Evolutionary conservation across 108 stramenopile genomes (phyloP), one percentile per base, ranked within the genome.

Genomic region (Skeletonema costatum): DNA sequence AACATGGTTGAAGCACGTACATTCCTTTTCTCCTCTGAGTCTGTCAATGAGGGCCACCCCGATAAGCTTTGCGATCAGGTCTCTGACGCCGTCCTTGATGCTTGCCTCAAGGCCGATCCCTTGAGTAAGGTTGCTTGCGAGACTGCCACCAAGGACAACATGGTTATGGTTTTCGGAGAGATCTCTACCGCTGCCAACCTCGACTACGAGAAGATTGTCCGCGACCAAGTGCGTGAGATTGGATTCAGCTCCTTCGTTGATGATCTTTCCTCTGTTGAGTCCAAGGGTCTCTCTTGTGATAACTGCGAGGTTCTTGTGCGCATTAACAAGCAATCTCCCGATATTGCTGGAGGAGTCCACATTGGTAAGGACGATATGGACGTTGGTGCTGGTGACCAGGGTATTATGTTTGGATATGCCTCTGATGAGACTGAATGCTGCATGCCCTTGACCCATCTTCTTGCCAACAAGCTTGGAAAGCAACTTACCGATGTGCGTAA

Each of bases 111-210:
- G 73, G 97, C 96, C 68, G 98, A 98, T 71, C 95, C 96, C 79
- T 88, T 88, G 76, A 96, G 97, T 66, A 95, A 97, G 86, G 98
- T 98, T 32, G 98, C 98, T 64, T 98, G 98, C 85, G 98, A 98
- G 85, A 97, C 97, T 68, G 97, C 96, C 88, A 97, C 96, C 83
- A 98, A 98, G 92, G 97, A 97, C 64, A 97, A 97, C 92, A 98
- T 98, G 98, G 97, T 98, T 68, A 98, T 98, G 98, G 96, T 97
- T 71, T 98, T 98, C 80, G 98, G 98, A 61, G 98, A 98, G 89
- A 98, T 98, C 86, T 95, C 96, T 80, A 98, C 98, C 53, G 80
- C 95, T 60, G 93, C 97, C 48, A 96, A 93, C 80, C 93, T 98
- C 56, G 96, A 98, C 88, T 98, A 98, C 92, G 98, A 98, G 82